Base-by-base conservation (phyloP, 2,329 filamentous ascomycete species). In the Geosmithia morbida region DNA sequence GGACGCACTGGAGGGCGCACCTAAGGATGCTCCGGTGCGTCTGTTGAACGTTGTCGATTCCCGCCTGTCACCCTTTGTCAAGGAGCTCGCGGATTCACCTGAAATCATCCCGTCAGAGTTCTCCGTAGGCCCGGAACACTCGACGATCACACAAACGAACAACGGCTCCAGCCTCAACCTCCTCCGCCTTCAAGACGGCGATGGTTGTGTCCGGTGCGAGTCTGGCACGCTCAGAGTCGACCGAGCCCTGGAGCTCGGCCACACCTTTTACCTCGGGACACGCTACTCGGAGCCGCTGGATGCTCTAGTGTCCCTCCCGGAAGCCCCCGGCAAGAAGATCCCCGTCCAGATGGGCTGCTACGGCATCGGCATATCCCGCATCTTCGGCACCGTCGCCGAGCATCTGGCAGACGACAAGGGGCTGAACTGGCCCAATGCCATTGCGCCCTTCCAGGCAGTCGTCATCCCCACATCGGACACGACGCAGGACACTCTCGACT, bases 301-400 rank as follows among this genome's bases (percentile, higher is more conserved):
- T 7, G 84, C 86, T 1, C 70, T 65, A 1, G 74, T 92, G 2
- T 66, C 68, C 4, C 51, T 64, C 2, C 58, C 64, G 13, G 51
- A 53, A 41, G 52, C 44, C 6, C 56, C 58, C 18, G 55, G 55
- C 11, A 54, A 53, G 26, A 54, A 51, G 2, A 70, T 79, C 0
- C 71, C 80, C 0, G 74, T 95, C 57, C 79, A 94, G 53, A 98
- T 98, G 92, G 92, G 92, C 48, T 98, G 92, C 61, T 87, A 96
- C 59, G 92, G 92, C 1, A 94, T 98, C 51, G 92, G 92, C 2
- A 79, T 98, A 17, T 94, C 88, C 5, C 83, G 92, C 43, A 81
- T 98, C 55, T 82, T 98, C 51, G 88, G 83, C 8, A 87, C 92
- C 1, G 79, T 92, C 1, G 89, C 89, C 1, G 83, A 90, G 52